These are phyloP conservation scores for Phaffia tasmanica DNA, from an alignment of 768 basidiomycete genomes.

Conservation along the genomic window DNA sequence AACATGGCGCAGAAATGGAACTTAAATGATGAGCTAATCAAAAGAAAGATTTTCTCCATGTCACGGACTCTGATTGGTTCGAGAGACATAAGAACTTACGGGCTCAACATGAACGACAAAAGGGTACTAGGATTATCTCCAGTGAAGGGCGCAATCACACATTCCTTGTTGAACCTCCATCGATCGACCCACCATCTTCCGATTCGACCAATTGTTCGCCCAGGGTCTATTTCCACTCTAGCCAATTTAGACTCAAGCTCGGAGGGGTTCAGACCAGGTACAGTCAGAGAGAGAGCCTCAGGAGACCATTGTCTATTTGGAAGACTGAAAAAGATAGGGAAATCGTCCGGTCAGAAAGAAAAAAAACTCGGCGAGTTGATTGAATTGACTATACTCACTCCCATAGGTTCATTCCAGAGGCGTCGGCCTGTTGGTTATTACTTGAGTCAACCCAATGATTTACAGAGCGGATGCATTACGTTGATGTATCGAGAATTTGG, in stretches of 20 bases:
- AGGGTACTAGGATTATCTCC: conserved; percentile 68
- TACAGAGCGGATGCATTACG: too few relatives aligned
- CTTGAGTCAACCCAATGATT: too few relatives aligned
- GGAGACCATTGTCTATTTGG: conserved; percentile 13
- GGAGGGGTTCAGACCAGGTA: not conserved
- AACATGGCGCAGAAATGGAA: not conserved
- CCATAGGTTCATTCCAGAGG: conserved; percentile 85
- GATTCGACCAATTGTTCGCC: conserved; percentile 53
- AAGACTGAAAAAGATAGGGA: not conserved
- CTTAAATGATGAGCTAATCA: not conserved
- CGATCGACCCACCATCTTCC: conserved; percentile 58
- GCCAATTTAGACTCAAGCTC: conserved; percentile 60
- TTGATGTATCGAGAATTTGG: not conserved
- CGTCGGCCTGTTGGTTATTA: conserved; percentile 43
- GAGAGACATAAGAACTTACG: conserved; percentile 30
- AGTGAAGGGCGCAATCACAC: conserved; percentile 69
- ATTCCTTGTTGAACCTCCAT: conserved; percentile 67
- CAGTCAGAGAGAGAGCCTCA: conserved; percentile 1
- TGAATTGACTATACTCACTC: conserved; percentile 33
- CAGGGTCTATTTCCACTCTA: conserved; percentile 63
- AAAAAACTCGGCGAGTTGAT: not conserved
- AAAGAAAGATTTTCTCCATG: not conserved
- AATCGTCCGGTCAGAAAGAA: too few relatives aligned
- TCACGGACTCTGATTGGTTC: too few relatives aligned
- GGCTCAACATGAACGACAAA: conserved; percentile 49